Conservation (phyloP, 768 basidiomycete genomes). For the Mycena crocata region DNA sequence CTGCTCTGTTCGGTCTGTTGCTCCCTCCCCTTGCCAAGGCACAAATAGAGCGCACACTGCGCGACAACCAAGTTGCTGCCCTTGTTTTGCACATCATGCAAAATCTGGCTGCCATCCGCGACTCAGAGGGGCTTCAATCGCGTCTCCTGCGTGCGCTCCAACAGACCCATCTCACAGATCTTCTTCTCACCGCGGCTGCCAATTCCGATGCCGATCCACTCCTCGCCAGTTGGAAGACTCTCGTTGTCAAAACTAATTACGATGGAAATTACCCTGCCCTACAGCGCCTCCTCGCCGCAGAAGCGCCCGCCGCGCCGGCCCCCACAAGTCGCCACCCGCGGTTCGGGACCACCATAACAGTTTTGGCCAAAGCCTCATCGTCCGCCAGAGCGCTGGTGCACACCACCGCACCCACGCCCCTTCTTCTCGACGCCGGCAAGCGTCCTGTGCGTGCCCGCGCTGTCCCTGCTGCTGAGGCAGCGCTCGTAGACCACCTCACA, state of each 20-base stretch:
- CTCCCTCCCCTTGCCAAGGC: conserved; percentile 83
- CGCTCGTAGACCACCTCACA: conserved; percentile 74
- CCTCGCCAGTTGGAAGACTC: conserved; percentile 87
- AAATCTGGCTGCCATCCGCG: conserved; percentile 95
- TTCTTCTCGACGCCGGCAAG: conserved; percentile 90
- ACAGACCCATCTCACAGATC: conserved; percentile 77
- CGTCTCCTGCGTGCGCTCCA: conserved; percentile 52
- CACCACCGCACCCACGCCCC: conserved; percentile 56
- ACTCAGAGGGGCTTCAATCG: conserved; percentile 54
- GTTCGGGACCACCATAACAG: conserved; percentile 94
- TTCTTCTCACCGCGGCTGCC: conserved; percentile 88
- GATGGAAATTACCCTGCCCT: conserved; percentile 67
- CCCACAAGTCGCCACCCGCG: conserved; percentile 88
- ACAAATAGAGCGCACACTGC: conserved; percentile 74
- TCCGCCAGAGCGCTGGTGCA: conserved; percentile 35
- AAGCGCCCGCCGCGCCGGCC: conserved; percentile 70
- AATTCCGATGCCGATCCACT: conserved; percentile 82
- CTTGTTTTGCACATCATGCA: conserved; percentile 90
- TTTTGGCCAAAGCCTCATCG: conserved; percentile 71
- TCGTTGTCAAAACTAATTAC: conserved; percentile 78
- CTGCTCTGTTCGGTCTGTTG: conserved; percentile 79
- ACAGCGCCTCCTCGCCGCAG: conserved; percentile 79
- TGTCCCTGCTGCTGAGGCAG: conserved; percentile 77
- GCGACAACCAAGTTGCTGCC: conserved; percentile 89
- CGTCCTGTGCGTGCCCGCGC: conserved; percentile 82